Evolutionary conservation across 768 basidiomycete species (phyloP), one percentile per base, ranked within the genome.

Genomic region (Boletus rubroflammeus): DNA sequence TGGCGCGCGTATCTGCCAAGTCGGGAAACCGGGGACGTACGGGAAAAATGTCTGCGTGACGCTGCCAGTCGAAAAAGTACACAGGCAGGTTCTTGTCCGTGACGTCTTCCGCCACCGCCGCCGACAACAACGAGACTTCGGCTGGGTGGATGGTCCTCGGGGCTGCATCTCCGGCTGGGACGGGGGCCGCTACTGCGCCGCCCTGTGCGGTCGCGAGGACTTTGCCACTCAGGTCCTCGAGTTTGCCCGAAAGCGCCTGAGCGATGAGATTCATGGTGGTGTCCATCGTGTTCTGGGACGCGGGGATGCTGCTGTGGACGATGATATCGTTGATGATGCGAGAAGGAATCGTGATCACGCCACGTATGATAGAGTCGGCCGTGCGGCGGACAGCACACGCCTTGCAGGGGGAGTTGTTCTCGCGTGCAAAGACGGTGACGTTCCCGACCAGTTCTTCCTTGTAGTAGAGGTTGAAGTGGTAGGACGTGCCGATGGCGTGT

Each of bases 341-440:
- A 15, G 31, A 54, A 3, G 66, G 59, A 15, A 68, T 56, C 40
- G 56, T 53, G 49, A 68, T 71, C 21, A 68, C 52, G 6, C 69
- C 67, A 26, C 59, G 61, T 29, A 70, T 32, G 3, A 68, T 6
- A 0, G 67, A 36, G 17, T 50, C 53, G 0, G 41, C 43, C 7
- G 48, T 51, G n/a, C 67, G 64, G 13, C 67, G 61, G 8, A 34
- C 13, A 15, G 52, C 56, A 43, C 67, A 71, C 19, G 67, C 67
- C 25, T 54, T 55, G 48, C 67, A 71, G 6, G 67, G 58, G 0
- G 68, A 62, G 32, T 48, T 50, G 48, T 59, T 56, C 19, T 61
- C 51, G n/a, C 67, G 57, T 19, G 62, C 46, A 28, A 69, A 70
- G 14, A 68, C 67, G 7, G 64, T 49, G 38, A 60, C 38, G 25